Percentiles rank a stretch among this genome's conserved stretches.
These are phyloP conservation scores for Pseudocercospora cruenta DNA, from an alignment of 2,329 filamentous ascomycete species.

Conservation along the genomic window DNA sequence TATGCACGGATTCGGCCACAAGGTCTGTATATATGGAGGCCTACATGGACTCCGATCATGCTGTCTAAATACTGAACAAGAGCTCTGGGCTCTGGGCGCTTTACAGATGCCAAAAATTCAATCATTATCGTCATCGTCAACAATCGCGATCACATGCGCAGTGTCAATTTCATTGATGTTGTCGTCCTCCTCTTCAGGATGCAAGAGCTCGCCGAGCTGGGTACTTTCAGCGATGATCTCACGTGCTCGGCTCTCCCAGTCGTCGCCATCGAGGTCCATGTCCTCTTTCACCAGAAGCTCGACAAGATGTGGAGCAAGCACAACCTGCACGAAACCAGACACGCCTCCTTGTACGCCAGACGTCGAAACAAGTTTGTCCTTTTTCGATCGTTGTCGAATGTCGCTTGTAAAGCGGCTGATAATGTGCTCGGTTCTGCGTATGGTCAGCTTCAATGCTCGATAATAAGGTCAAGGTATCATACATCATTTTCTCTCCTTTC, in stretches of 20 bases:
- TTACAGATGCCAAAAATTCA: background rate
- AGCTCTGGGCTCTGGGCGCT: background rate
- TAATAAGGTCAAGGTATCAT: slow-evolving; percentile 12
- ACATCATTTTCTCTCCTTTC: slow-evolving; percentile 41
- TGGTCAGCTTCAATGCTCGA: slow-evolving; percentile 10
- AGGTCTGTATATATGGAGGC: background rate
- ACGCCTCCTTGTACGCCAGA: slow-evolving; percentile 40
- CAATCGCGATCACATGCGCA: slow-evolving; percentile 14
- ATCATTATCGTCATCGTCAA: slow-evolving; percentile 20
- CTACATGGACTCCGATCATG: background rate
- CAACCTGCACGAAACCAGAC: slow-evolving; percentile 41
- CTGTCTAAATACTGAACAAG: background rate
- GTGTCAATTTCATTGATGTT: slow-evolving; percentile 25
- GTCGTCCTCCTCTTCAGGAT: slow-evolving; percentile 37
- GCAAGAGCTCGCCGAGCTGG: slow-evolving; percentile 39
- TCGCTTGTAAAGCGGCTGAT: slow-evolving; percentile 32
- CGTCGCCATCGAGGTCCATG: slow-evolving; percentile 28
- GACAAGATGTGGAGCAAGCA: slow-evolving; percentile 44
- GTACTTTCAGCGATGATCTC: slow-evolving; percentile 37
- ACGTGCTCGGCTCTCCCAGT: slow-evolving; percentile 28
- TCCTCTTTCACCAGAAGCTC: slow-evolving; percentile 41
- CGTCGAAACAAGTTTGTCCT: slow-evolving; percentile 37
- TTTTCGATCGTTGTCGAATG: slow-evolving; percentile 34
- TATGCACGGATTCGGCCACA: background rate
- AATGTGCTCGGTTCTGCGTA: slow-evolving; percentile 38